Percentiles rank a stretch among this genome's conserved stretches.
Evolutionary conservation across 306 rosid species (phyloP).

Genomic region (Mimosa bimucronata): DNA sequence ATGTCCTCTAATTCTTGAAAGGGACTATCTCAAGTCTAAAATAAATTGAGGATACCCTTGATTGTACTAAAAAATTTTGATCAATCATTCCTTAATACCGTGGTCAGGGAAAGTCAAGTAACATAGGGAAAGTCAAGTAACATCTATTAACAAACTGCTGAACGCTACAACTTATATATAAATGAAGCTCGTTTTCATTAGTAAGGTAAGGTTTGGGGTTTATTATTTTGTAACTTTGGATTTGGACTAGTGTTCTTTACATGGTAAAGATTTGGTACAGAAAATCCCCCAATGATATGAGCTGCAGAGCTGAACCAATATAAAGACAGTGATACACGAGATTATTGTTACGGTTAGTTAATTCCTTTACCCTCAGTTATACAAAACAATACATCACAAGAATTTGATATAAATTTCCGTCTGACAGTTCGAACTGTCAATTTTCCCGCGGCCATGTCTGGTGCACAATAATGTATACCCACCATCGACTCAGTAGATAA

Average conservation of each 20-base stretch:
- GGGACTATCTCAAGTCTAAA: no score
- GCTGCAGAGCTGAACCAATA: background rate
- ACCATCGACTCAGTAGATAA: background rate
- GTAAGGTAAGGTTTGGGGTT: background rate
- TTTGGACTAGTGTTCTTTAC: background rate
- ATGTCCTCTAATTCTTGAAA: no score
- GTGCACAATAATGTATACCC: background rate
- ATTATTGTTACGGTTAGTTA: background rate
- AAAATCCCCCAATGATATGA: conserved; percentile 1
- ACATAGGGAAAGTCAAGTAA: no score
- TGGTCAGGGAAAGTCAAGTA: no score
- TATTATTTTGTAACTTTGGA: background rate
- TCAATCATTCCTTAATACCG: no score
- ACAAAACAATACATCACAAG: conserved; percentile 1
- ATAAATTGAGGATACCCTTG: no score
- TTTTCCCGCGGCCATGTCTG: background rate
- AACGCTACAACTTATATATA: background rate
- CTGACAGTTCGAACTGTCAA: background rate
- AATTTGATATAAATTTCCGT: background rate
- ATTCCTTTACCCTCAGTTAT: background rate
- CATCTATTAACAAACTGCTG: background rate
- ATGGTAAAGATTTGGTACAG: background rate
- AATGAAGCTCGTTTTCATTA: background rate
- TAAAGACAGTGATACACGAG: background rate
- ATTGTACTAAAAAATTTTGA: no score